A percentile compares a stretch with the other conserved stretches of the same genome.
Evolutionary conservation across 257 asterid species (phyloP).

Genomic region (Mentha longifolia): DNA sequence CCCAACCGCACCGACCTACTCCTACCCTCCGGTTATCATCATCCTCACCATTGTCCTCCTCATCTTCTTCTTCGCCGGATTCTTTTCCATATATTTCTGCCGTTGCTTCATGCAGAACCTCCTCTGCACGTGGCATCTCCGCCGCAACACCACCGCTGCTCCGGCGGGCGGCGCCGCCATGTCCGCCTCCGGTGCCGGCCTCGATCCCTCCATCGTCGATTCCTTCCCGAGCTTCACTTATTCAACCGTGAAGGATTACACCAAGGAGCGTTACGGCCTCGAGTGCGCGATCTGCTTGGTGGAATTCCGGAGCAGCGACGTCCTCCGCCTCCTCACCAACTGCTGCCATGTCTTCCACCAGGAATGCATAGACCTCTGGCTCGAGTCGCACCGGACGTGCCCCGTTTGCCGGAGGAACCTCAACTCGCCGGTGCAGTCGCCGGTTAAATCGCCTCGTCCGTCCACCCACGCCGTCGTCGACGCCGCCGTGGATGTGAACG

Average conservation of each 20-base stretch:
- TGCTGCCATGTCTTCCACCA: conserved; percentile 91
- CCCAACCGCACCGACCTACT: conserved; percentile 33
- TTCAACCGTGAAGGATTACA: conserved; percentile 64
- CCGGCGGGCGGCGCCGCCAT: conserved; percentile 41
- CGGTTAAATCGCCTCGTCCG: conserved; percentile 33
- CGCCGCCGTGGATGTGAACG: neutral
- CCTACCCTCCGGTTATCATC: conserved; percentile 65
- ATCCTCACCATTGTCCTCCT: conserved; percentile 65
- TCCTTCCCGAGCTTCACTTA: conserved; percentile 76
- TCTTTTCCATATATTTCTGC: conserved; percentile 75
- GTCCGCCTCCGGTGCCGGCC: conserved; percentile 42
- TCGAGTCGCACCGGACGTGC: conserved; percentile 79
- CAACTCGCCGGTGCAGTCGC: conserved; percentile 42
- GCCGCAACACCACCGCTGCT: conserved; percentile 37
- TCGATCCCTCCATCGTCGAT: conserved; percentile 60
- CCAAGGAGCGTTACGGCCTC: conserved; percentile 67
- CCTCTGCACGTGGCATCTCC: conserved; percentile 57
- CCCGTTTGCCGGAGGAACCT: conserved; percentile 84
- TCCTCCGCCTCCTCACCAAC: conserved; percentile 65
- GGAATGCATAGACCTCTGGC: conserved; percentile 92
- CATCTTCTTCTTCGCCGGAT: conserved; percentile 63
- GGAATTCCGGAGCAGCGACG: conserved; percentile 61
- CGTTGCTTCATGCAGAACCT: conserved; percentile 71
- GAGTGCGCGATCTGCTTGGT: conserved; percentile 92
- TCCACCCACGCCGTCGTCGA: neutral